Base-by-base conservation (phyloP, 2,329 filamentous ascomycete species). In the Colletotrichum chlorophyti region DNA sequence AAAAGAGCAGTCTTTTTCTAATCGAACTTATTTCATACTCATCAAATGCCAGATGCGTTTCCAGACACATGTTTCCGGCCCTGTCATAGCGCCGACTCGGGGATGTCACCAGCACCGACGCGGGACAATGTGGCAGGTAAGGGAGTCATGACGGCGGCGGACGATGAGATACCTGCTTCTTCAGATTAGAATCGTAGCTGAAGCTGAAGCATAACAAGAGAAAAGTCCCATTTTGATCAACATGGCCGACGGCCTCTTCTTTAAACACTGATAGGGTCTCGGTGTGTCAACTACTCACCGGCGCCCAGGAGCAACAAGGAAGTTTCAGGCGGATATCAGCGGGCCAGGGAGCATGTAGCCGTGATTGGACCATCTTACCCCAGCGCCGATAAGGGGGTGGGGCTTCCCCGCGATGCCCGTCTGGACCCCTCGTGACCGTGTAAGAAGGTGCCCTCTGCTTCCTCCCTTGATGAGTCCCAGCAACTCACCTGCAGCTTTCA, bases 321-420 rank as follows among this genome's bases (percentile, higher is more conserved):
- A 50, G 59, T 49, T 60, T 47, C 26, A 51, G 23, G 40, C 61
- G 61, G 61, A 49, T 63, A 61, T 54, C 58, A 53, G 58, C 53
- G 61, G 58, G 51, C 46, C 58, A 61, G 49, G 47, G 60, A 34
- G 53, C 45, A 34, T 24, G 21, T 42, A n/a, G 21, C 23, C 34
- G 37, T 32, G 37, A 8, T 23, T 19, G 37, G 15, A 40, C 54
- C 54, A 32, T 49, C 24, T 48, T 48, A 35, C 50, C 57, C 57
- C 53, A 58, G 55, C 42, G 32, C 53, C 35, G 61, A 51, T 58
- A 59, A 58, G 51, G 27, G 9, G 45, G 51, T 24, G 60, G 60
- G 51, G 57, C 57, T 58, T 58, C 58, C 55, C 55, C 60, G 57
- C 50, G 60, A 53, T 38, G n/a, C 27, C 26, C 57, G 40, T 27